Conservation (phyloP, 1,284 basidiomycete species). For the Fomes fomentarius region DNA sequence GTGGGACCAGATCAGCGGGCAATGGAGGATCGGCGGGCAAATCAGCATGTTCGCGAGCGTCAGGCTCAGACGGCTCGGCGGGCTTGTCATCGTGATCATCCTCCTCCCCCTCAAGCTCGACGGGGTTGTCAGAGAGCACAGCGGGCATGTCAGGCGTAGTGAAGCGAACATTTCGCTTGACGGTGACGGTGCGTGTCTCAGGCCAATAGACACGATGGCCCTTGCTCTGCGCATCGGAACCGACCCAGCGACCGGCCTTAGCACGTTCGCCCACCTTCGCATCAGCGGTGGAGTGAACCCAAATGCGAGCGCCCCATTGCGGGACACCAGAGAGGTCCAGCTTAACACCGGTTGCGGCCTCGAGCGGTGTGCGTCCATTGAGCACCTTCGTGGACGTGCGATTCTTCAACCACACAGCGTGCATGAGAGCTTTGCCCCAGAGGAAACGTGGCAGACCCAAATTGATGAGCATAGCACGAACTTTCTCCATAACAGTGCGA, state of each 20-base stretch:
- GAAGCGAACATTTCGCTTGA: constrained; percentile 38
- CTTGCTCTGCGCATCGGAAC: constrained; percentile 34
- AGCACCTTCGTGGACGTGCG: constrained; percentile 11
- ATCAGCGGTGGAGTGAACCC: constrained; percentile 2
- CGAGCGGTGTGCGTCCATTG: constrained; percentile 16
- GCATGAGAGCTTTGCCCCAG: constrained; percentile 30
- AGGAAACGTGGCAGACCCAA: constrained; percentile 29
- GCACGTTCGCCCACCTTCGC: not conserved
- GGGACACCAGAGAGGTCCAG: constrained; percentile 18
- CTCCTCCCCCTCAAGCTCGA: too few species aligned
- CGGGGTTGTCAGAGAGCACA: too few species aligned
- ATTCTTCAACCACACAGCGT: constrained; percentile 33
- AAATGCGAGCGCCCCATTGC: constrained; percentile 12
- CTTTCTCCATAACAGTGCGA: constrained; percentile 22
- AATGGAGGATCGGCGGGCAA: too few species aligned
- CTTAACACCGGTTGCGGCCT: constrained; percentile 17
- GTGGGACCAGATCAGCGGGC: too few species aligned
- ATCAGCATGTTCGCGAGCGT: too few species aligned
- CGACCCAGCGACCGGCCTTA: constrained; percentile 31
- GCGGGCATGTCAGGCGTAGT: not conserved
- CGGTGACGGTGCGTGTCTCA: constrained; percentile 25
- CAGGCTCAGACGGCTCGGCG: too few species aligned
- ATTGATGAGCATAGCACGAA: constrained; percentile 17
- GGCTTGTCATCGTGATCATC: too few species aligned
- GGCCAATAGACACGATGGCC: constrained; percentile 41